A percentile compares a stretch with the other conserved stretches of the same genome.
phyloP scores from a whole-genome alignment of 352 stramenopile species.

The Phytophthora pinifolia region DNA sequence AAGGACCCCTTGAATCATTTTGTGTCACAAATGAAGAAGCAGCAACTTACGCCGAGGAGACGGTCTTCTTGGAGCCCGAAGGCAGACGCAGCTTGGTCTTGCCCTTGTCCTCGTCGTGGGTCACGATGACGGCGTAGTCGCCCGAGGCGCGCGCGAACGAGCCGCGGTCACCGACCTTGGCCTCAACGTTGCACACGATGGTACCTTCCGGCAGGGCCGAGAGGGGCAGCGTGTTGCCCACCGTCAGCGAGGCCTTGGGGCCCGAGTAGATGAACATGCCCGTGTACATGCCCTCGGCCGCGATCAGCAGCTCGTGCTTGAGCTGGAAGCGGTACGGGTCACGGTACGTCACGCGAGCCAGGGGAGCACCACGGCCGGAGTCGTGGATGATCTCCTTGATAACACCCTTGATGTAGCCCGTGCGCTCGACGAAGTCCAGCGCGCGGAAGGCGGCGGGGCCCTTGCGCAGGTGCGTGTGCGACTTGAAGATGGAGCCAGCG shows the following conservation, averaged over 20 bases:
- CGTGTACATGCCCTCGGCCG: conserved; percentile 98
- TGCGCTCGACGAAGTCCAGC: conserved; percentile 92
- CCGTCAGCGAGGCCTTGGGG: conserved; percentile 94
- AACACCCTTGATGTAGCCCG: conserved; percentile 98
- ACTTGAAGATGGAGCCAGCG: conserved; percentile 83
- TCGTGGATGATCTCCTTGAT: conserved; percentile 99
- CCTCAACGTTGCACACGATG: conserved; percentile 99
- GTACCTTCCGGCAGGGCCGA: conserved; percentile 97
- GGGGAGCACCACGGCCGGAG: conserved; percentile 95
- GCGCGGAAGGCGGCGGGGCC: conserved; percentile 70
- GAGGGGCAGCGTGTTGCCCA: conserved; percentile 98
- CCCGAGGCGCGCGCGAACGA: conserved; percentile 96
- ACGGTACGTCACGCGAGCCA: conserved; percentile 95
- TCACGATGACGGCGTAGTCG: conserved; percentile 98
- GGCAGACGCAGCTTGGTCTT: conserved; percentile 96
- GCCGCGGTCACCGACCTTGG: conserved; percentile 94
- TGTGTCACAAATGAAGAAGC: conserved; percentile 20
- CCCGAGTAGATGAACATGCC: conserved; percentile 98
- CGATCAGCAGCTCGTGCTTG: conserved; percentile 96
- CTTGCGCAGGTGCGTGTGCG: conserved; percentile 82
- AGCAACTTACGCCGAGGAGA: conserved; percentile 89
- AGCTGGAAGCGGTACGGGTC: conserved; percentile 91
- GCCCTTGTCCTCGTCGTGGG: conserved; percentile 98
- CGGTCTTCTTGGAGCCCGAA: conserved; percentile 97
- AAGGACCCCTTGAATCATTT: conserved; percentile 28